Evolutionary conservation across 495 filamentous ascomycete species (phyloP), one percentile per base, ranked within the genome.

Genomic region (Xylaria acuta): DNA sequence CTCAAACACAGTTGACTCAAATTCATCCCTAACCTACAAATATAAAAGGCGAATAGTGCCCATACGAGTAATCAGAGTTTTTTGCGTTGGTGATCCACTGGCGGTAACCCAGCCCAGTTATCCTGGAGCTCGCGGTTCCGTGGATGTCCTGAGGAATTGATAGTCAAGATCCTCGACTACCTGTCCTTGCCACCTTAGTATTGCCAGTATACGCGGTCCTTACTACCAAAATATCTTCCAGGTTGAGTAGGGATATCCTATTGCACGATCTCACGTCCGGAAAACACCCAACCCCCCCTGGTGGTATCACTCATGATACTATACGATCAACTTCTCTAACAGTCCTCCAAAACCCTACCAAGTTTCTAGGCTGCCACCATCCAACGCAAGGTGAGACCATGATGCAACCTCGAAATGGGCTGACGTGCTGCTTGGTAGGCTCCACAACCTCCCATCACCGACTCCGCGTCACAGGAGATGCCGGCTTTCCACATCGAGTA

Each of bases 321-420:
- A 45, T 5, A 45, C 6, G 38, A 41, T 7, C 38, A 41, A 41
- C 38, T 41, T 41, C 38, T 41, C 38, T 7, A 41, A 36, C 34
- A 36, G n/a, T n/a, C n/a, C n/a, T n/a, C n/a, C n/a, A n/a, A n/a
- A n/a, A n/a, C n/a, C n/a, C n/a, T n/a, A n/a, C n/a, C n/a, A n/a
- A n/a, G n/a, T n/a, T 36, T 36, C 36, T 7, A 7, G 36, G 36
- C 41, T 43, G 5, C 41, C 12, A 43, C 41, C 5, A 43, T 43
- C 41, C 16, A 5, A 16, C n/a, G n/a, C n/a, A n/a, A n/a, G n/a
- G n/a, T n/a, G 45, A n/a, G 20, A 47, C 20, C 45, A 43, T 45
- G 38, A 45, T 64, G 60, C 25, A 64, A 64, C 36, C 38, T 38
- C 60, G 38, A 40, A 41, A 25, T 34, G 36, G 38, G n/a, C n/a